Evolutionary conservation across 371 early-diverging fungal species (phyloP).

Genomic region (Apophysomyces sp.): DNA sequence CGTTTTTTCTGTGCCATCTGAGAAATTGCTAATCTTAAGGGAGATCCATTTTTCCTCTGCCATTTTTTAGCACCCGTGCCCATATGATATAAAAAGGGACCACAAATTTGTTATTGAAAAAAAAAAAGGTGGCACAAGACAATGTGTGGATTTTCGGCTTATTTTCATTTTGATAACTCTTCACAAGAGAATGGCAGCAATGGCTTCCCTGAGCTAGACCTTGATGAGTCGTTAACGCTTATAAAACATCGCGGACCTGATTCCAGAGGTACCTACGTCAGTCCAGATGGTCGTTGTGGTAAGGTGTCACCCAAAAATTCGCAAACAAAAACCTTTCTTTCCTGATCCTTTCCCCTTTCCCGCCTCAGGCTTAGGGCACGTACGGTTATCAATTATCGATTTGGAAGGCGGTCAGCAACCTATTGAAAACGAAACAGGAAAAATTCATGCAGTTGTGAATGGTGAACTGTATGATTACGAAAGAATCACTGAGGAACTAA

Average conservation of each 20-base stretch:
- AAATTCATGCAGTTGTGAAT: slow-evolving; percentile 18
- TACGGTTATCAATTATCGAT: slow-evolving; percentile 24
- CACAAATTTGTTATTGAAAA: too few relatives aligned
- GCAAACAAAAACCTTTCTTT: not conserved
- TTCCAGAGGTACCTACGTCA: not conserved
- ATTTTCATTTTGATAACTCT: slow-evolving; percentile 15
- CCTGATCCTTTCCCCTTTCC: not conserved
- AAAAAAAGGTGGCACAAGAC: not conserved
- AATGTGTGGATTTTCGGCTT: slow-evolving; percentile 25
- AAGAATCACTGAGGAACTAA: slow-evolving; percentile 13
- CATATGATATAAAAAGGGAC: too few relatives aligned
- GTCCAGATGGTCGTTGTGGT: not conserved
- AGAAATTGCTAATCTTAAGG: too few relatives aligned
- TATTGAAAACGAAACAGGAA: not conserved
- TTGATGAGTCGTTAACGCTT: not conserved
- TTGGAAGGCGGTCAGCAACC: slow-evolving; percentile 22
- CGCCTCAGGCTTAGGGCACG: slow-evolving; percentile 16
- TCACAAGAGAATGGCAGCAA: not conserved
- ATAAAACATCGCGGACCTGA: not conserved
- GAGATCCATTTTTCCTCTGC: too few relatives aligned
- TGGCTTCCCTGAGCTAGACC: not conserved
- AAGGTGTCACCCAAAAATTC: not conserved
- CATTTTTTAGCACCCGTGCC: too few relatives aligned
- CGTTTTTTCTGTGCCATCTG: too few relatives aligned
- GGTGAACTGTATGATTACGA: slow-evolving; percentile 29